Evolutionary conservation across 768 basidiomycete genomes (phyloP).

Genomic region (Boletus reticulatus): DNA sequence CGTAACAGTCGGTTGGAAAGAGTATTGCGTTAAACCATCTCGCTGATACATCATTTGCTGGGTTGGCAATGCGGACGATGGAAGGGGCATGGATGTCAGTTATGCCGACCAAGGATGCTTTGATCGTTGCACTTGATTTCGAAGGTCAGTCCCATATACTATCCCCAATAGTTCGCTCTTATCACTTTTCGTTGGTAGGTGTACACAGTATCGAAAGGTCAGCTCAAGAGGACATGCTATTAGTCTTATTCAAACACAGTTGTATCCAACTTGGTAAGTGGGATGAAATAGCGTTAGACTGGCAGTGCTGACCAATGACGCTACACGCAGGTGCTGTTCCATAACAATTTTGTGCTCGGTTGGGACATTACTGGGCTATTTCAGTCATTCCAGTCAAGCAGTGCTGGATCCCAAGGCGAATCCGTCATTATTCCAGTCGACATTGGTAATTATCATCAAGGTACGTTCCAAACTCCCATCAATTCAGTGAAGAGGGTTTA

Average conservation of each 20-base stretch:
- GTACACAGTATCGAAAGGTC: constrained; percentile 65
- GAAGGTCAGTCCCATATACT: constrained; percentile 40
- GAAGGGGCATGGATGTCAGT: constrained; percentile 70
- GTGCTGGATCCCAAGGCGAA: constrained; percentile 59
- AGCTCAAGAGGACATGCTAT: constrained; percentile 59
- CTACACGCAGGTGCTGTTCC: constrained; percentile 52
- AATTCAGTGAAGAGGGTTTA: accelerated
- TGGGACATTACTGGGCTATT: constrained; percentile 63
- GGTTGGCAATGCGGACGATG: constrained; percentile 64
- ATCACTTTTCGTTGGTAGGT: constrained; percentile 26
- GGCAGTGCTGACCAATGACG: background rate
- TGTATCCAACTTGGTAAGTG: constrained; percentile 56
- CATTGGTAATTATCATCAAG: constrained; percentile 63
- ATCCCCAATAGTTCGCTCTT: background rate
- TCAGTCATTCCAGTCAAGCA: constrained; percentile 57
- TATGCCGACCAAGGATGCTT: constrained; percentile 51
- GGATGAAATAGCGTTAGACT: too few species aligned
- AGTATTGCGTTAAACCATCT: constrained; percentile 59
- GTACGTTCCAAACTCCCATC: constrained; percentile 17
- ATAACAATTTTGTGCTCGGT: constrained; percentile 63
- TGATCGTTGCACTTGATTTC: constrained; percentile 62
- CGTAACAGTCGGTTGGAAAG: constrained; percentile 65
- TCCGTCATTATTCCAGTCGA: constrained; percentile 57
- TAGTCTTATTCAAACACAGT: constrained; percentile 68
- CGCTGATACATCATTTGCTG: constrained; percentile 62